Evolutionary conservation across 371 early-diverging fungal species (phyloP), one percentile per base, ranked within the genome.

Genomic region (Apophysomyces sp.): DNA sequence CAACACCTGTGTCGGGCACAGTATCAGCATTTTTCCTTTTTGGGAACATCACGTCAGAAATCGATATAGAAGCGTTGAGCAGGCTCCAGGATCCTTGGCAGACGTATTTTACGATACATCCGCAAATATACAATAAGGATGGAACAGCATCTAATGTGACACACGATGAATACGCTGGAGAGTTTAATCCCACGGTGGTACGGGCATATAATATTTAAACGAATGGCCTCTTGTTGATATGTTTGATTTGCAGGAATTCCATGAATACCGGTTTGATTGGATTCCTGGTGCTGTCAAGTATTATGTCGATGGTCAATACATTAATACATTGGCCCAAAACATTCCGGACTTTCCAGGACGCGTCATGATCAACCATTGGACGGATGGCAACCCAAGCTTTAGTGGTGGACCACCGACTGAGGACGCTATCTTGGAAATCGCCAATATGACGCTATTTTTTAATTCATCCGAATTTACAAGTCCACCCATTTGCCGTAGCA

Each of bases 251-350:
- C 60, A 80, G 80, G 73, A 59, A 27, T 77, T 67, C 28, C 80
- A 80, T 34, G 77, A 77, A 55, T 80, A 77, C 39, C 64, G 78
- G 13, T 77, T 80, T 44, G 81, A 80, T 30, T 80, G 81, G 78
- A 37, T 54, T 3, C 78, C 81, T 3, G 59, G 31, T 9, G 52
- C 34, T n/a, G 66, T 76, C 27, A 66, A 69, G 7, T 77, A 65
- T 34, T 77, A 68, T 55, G 41, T 80, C 18, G 80, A 80, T 58
- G 67, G 67, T 12, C 26, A 37, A 27, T 27, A 68, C 31, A 52
- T 70, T 0, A 34, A 62, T 8, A 63, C 61, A 24, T 66, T 80
- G 60, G 74, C 60, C 3, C 65, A 67, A 7, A 73, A 69, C 51
- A 63, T 77, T 3, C 81, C 81, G 6, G 18, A 54, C 15, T 24